Evolutionary conservation across 345 rosid genomes (phyloP), one percentile per base, ranked within the genome.

Genomic region (Cardamine occulta): DNA sequence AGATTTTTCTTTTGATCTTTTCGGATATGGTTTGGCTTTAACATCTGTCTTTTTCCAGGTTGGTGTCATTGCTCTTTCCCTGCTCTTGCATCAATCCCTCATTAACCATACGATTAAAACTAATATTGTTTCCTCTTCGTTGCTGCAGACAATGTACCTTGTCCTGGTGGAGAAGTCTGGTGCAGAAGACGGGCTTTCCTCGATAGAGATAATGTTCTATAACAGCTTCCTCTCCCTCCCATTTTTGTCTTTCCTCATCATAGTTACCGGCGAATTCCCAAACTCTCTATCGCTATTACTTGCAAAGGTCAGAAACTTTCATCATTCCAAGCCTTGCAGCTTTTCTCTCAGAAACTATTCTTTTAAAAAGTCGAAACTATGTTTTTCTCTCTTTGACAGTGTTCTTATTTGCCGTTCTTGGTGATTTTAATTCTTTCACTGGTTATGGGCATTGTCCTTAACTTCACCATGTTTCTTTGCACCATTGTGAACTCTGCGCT

Each of bases 401-500:
- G 91, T 81, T 81, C 82, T 82, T 91, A 93, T 24, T 76, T 91
- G 55, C 88, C 86, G 1, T 91, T 90, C 82, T 83, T 88, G 84
- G 72, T 79, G 77, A 79, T 88, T 66, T 86, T 91, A 21, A 45
- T 88, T 67, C 69, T 94, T 69, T 91, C 98, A 44, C 79, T 94
- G 84, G 88, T 90, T 70, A 91, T 91, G 98, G 97, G 97, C 42
- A 94, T 94, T 12, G 83, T 83, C 75, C 98, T 94, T 75, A 94
- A 94, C 87, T 94, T 76, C 88, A 94, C 98, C 24, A 91, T 91
- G 97, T 94, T 94, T 81, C 83, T 94, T 68, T 94, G 97, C 81
- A 94, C 98, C 76, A 82, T 94, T 63, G 97, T 94, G 80, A 94
- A 94, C 84, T 94, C 97, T 68, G 98, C 98, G 49, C 81, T 94